phyloP scores from a whole-genome alignment of 495 filamentous ascomycete species.

The Lasiosphaeriaceae sp. region DNA sequence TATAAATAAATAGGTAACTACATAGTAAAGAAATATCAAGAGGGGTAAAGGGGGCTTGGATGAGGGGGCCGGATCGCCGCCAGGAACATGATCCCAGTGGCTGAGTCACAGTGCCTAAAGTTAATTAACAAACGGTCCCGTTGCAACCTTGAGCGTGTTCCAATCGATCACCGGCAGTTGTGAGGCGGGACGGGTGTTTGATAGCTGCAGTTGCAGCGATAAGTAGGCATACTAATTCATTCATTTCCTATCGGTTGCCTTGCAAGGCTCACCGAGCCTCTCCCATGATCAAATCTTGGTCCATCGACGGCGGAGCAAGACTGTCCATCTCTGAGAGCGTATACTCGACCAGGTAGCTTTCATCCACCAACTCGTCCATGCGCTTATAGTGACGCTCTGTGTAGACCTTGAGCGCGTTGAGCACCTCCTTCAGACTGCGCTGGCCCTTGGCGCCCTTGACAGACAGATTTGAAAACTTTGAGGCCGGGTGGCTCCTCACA shows the following conservation, averaged over 20 bases:
- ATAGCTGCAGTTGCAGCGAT: too few relatives aligned
- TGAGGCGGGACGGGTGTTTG: too few relatives aligned
- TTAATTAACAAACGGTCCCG: too few relatives aligned
- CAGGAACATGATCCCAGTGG: too few relatives aligned
- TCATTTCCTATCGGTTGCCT: background rate
- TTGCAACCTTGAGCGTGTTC: too few relatives aligned
- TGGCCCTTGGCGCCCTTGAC: slow-evolving; percentile 62
- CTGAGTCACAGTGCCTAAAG: too few relatives aligned
- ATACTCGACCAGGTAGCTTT: slow-evolving; percentile 92
- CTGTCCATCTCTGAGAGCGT: slow-evolving; percentile 91
- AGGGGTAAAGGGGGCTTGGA: too few relatives aligned
- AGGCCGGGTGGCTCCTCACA: slow-evolving; percentile 71
- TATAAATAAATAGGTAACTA: too few relatives aligned
- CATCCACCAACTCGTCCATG: slow-evolving; percentile 84
- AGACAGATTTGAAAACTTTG: slow-evolving; percentile 54
- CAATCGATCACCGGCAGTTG: too few relatives aligned
- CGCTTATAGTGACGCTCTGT: slow-evolving; percentile 88
- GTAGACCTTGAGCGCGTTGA: slow-evolving; percentile 79
- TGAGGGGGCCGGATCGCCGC: too few relatives aligned
- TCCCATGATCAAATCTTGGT: slow-evolving; percentile 40
- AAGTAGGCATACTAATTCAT: background rate
- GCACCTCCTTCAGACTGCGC: slow-evolving; percentile 71
- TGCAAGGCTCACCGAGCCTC: slow-evolving; percentile 18
- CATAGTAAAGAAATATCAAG: too few relatives aligned
- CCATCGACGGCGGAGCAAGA: slow-evolving; percentile 45